Evolutionary conservation across 768 basidiomycete genomes (phyloP), one percentile per base, ranked within the genome.

Genomic region (Hygrophorus pudorinus): DNA sequence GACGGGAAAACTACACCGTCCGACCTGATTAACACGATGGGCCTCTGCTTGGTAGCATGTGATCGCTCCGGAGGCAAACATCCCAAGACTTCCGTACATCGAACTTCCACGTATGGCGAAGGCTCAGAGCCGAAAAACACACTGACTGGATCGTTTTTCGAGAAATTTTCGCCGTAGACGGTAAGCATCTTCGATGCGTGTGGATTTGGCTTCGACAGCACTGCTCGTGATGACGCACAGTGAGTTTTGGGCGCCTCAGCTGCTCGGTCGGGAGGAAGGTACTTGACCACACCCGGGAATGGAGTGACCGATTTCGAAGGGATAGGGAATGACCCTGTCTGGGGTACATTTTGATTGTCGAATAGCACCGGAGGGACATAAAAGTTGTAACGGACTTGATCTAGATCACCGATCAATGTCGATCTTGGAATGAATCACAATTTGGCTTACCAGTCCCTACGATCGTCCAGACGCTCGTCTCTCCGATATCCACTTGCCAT

Each of bases 391-490:
- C 90, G 81, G 42, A 90, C 76, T 76, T 91, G 85, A 57, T 93
- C 89, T 82, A 64, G 45, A 48, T 38, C 30, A 28, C 43, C 46
- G 44, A 51, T 58, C 29, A 59, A 53, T 42, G 36, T 17, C 40
- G 36, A 40, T 44, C 10, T 18, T 6, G 5, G 4, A 16, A 30
- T 38, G 36, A 28, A 33, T 4, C 14, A 42, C 38, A 48, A 47
- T 21, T 50, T 50, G 16, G 56, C 72, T 63, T 60, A 89, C 87
- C 87, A 50, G 86, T 90, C 53, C 90, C 88, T 48, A 91, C 87
- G 52, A 92, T 88, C 3, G 90, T 92, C 90, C 90, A 93, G 17
- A 91, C 85, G 58, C 87, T 89, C 24, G 88, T 89, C 67, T 92
- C 89, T 49, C 89, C 89, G 46, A 90, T 89, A 60, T 92, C 89